These are phyloP conservation scores for Jacaranda mimosifolia DNA, from an alignment of 257 asterid species.

Conservation along the genomic window DNA sequence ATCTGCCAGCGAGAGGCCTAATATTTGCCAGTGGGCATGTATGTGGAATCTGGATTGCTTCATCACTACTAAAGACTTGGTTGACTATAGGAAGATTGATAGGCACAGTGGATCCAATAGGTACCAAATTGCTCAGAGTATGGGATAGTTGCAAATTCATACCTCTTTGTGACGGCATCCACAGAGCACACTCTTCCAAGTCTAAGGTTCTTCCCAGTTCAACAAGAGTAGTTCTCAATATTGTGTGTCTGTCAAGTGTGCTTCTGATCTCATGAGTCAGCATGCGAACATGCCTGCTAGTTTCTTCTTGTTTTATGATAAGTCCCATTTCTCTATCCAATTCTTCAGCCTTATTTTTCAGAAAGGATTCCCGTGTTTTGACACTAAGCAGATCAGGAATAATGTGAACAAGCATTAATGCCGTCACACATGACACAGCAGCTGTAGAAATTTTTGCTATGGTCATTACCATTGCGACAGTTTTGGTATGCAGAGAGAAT, in stretches of 20 bases:
- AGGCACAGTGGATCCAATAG: conserved; percentile 68
- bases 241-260: conserved; percentile 79
- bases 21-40: conserved; percentile 67
- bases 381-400: conserved; percentile 77
- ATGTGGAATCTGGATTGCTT: conserved; percentile 66
- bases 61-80: conserved; percentile 60
- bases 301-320: conserved; percentile 74
- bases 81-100: conserved; percentile 61
- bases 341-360: conserved; percentile 73
- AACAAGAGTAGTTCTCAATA: conserved; percentile 73
- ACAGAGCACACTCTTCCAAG: conserved; percentile 79
- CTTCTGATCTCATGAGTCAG: conserved; percentile 84
- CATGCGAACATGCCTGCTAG: conserved; percentile 84
- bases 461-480: conserved; percentile 70
- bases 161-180: conserved; percentile 84
- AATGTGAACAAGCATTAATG: conserved; percentile 77
- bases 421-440: conserved; percentile 72
- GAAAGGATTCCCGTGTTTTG: conserved; percentile 61
- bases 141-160: conserved; percentile 65
- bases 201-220: conserved; percentile 75
- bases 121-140: conserved; percentile 62
- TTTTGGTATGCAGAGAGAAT: conserved; percentile 66
- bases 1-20: conserved; percentile 54
- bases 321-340: conserved; percentile 80
- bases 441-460: conserved; percentile 73